Conservation (phyloP, 352 stramenopile species). For the Phytophthora ohioensis region DNA sequence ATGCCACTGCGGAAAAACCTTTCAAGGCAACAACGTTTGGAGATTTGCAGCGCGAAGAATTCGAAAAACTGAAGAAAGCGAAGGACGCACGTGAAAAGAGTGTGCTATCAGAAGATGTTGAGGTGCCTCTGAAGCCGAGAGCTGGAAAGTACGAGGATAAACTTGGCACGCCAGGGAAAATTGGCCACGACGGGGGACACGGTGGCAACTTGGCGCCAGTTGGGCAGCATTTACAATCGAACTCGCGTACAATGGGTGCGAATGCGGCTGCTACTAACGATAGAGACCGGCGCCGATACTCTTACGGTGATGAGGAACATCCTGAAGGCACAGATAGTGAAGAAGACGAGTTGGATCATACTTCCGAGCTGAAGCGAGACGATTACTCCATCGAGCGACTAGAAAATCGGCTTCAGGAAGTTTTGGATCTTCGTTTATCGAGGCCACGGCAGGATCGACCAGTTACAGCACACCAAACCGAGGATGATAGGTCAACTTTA, state of each 20-base stretch:
- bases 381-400: constrained; percentile 34
- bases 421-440: constrained; percentile 34
- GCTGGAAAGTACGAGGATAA: constrained; percentile 2
- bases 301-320: constrained; percentile 1
- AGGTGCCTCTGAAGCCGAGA: not conserved
- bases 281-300: not conserved
- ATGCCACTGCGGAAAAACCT: constrained; percentile 1
- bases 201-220: not conserved
- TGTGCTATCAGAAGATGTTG: not conserved
- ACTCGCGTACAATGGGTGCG: not conserved
- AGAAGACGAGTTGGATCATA: constrained; percentile 1
- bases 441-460: not conserved
- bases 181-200: not conserved
- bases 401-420: constrained; percentile 46
- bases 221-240: not conserved
- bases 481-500: not conserved
- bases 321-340: constrained; percentile 19
- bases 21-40: constrained; percentile 9
- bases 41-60: constrained; percentile 7
- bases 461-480: not conserved
- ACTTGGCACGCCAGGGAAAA: not conserved
- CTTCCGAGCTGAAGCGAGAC: not conserved
- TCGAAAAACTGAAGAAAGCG: constrained; percentile 13
- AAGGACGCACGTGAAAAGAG: not conserved
- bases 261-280: not conserved